These are phyloP conservation scores for Purshia tridentata DNA, from an alignment of 306 rosid genomes.

Conservation along the genomic window DNA sequence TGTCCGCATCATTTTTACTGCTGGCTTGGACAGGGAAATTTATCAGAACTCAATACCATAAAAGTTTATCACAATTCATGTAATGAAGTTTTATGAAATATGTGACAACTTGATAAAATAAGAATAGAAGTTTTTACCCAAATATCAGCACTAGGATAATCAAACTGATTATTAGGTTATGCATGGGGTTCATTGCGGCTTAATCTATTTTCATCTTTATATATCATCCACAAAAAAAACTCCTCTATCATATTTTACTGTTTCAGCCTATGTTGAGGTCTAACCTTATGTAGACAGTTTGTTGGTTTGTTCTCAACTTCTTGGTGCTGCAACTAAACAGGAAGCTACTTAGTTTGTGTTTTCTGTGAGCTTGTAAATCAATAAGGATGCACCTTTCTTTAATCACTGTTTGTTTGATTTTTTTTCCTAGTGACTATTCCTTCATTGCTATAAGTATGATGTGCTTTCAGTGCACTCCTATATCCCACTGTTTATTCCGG, in stretches of 20 bases:
- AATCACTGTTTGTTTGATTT: too few species aligned
- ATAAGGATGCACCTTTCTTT: background rate
- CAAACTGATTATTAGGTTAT: background rate
- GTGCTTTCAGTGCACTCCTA: conserved; percentile 1
- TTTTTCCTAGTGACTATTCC: background rate
- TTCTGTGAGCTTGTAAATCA: background rate
- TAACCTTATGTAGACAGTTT: background rate
- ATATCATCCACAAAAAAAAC: background rate
- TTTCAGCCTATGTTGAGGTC: background rate
- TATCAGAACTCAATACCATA: background rate
- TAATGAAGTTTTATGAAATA: background rate
- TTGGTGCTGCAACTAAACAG: background rate
- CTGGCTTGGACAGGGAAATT: conserved; percentile 5
- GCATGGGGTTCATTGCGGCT: background rate
- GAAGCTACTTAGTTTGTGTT: background rate
- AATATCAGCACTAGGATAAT: background rate
- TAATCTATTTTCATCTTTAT: background rate
- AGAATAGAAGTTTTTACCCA: background rate
- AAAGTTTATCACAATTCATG: background rate
- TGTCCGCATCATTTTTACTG: background rate
- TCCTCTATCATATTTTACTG: background rate
- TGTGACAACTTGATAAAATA: background rate
- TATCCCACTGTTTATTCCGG: conserved; percentile 26
- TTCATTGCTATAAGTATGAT: background rate
- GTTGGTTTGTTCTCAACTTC: background rate